These are phyloP conservation scores for Schoenoplectus tabernaemontani DNA, from an alignment of 202 grass and related monocot genomes.

Conservation along the genomic window DNA sequence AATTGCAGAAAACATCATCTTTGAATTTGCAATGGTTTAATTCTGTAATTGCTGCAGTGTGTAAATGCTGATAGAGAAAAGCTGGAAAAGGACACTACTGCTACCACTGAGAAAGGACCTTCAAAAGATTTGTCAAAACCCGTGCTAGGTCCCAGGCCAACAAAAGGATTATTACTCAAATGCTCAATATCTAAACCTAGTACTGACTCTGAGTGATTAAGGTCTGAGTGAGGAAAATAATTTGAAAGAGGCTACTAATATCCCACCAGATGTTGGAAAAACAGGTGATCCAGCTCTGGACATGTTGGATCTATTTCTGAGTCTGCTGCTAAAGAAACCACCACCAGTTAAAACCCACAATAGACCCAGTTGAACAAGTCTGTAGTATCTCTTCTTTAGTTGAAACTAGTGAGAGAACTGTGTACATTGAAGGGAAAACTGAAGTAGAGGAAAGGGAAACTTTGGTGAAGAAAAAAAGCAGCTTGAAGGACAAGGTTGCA, in stretches of 20 bases:
- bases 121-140: conserved; percentile 20
- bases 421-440: conserved; percentile 18
- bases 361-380: conserved; percentile 7
- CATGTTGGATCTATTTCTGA: conserved; percentile 69
- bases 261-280: neutral
- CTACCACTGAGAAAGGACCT: conserved; percentile 1
- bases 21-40: neutral
- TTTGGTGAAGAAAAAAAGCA: conserved; percentile 64
- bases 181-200: conserved; percentile 16
- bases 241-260: neutral
- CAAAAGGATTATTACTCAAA: conserved; percentile 25
- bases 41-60: conserved; percentile 40
- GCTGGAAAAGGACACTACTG: neutral
- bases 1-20: neutral
- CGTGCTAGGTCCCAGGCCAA: conserved; percentile 9
- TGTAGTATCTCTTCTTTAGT: conserved; percentile 11
- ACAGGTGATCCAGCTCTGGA: conserved; percentile 51
- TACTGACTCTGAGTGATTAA: conserved; percentile 11
- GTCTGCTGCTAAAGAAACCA: conserved; percentile 43
- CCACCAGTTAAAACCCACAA: conserved; percentile 10
- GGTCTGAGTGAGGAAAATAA: conserved; percentile 8
- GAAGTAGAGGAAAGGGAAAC: conserved; percentile 40
- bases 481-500: conserved; percentile 65
- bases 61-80: conserved; percentile 62
- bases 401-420: conserved; percentile 20